Conservation (phyloP, 176 grass and related monocot species). For the Guadua angustifolia region DNA sequence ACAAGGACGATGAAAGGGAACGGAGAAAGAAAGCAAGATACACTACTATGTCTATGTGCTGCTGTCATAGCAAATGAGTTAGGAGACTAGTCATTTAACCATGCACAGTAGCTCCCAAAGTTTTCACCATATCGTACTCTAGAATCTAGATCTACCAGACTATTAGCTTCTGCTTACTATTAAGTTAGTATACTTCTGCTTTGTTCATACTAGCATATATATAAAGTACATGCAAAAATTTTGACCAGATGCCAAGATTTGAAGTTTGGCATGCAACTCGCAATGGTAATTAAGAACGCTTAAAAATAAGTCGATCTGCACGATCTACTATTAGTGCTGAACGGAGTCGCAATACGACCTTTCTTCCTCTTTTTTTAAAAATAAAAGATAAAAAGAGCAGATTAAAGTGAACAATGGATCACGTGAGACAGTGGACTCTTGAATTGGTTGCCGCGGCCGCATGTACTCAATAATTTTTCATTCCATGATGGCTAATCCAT, state of each 20-base stretch:
- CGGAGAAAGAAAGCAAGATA: constrained; percentile 30
- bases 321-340: not conserved
- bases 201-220: not conserved
- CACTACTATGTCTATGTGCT: constrained; percentile 12
- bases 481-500: constrained; percentile 11
- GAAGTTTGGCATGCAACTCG: constrained; percentile 36
- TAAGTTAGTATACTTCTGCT: constrained; percentile 37
- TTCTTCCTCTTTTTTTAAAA: not conserved
- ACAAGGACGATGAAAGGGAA: constrained; percentile 40
- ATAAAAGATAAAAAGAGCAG: constrained; percentile 23
- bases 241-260: constrained; percentile 48
- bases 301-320: constrained; percentile 30
- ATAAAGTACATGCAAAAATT: constrained; percentile 5
- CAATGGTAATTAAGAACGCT: constrained; percentile 29
- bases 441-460: constrained; percentile 30
- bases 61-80: constrained; percentile 12
- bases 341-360: constrained; percentile 36
- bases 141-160: constrained; percentile 61
- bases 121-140: constrained; percentile 37
- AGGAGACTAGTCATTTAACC: constrained; percentile 45
- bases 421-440: constrained; percentile 60
- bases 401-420: constrained; percentile 41
- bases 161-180: constrained; percentile 33
- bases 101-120: constrained; percentile 27
- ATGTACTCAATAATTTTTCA: not conserved